Base-by-base conservation (phyloP, 2,329 filamentous ascomycete species). In the Clarireedia homoeocarpa region DNA sequence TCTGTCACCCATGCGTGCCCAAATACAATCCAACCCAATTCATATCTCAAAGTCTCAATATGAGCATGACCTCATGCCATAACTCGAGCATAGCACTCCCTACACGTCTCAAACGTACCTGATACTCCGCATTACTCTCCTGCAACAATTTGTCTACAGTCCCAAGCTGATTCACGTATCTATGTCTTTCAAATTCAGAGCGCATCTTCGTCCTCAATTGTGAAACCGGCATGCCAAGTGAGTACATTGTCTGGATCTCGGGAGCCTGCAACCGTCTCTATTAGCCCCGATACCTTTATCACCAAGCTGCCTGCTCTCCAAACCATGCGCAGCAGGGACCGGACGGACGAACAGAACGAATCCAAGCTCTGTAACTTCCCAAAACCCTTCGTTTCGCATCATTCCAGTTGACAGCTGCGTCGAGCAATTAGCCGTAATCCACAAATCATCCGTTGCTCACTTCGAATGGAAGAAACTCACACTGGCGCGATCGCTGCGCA, bases 221-320 rank as follows among this genome's bases (percentile, higher is more conserved):
- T 42, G 92, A 88, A 53, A 96, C 85, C 53, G 92, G 91, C 70
- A 95, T 83, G 71, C 89, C 89, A 69, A 99, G 78, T 61, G 88
- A 88, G 83, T 99, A 99, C 90, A 97, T 96, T 60, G 84, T 88
- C 74, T 97, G 94, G 70, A 99, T 92, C 72, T 97, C 91, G 59
- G 94, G 92, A 42, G 91, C 91, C 94, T 99, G 71, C 55, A 27
- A 44, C 20, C n/a, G 10, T 45, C 27, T 15, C 40, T n/a, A 50
- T 12, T 34, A 42, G 10, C 34, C 24, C n/a, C 6, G 9, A 6
- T 17, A 2, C 14, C 47, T 17, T 14, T 15, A 6, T 39, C 17
- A 14, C 10, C 30, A 12, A 34, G 30, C 9, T 34, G 9, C 7
- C 27, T 30, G 7, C 27, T 10, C 27, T 30, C 27, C 27, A 10